Percentiles rank a stretch among this genome's conserved stretches.
Evolutionary conservation across 208 protist genomes (phyloP).

Genomic region (Trypanosoma scelopori): DNA sequence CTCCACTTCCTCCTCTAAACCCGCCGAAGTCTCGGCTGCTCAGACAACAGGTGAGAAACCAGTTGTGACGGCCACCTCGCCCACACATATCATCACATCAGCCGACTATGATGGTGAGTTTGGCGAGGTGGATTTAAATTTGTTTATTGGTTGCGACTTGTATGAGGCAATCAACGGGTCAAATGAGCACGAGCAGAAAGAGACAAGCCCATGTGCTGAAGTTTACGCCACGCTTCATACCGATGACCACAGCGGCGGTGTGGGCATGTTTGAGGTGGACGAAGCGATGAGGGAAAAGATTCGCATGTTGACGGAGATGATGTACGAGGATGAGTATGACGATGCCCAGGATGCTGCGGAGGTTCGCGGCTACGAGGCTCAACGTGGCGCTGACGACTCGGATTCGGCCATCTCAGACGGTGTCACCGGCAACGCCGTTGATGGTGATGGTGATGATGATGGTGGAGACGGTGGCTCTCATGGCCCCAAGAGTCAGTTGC

Average conservation of each 20-base stretch:
- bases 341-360: conserved; percentile 45
- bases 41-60: background rate
- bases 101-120: conserved; percentile 46
- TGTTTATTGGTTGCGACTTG: conserved; percentile 29
- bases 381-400: conserved; percentile 6
- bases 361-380: conserved; percentile 18
- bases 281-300: conserved; percentile 81
- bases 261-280: conserved; percentile 66
- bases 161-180: conserved; percentile 22
- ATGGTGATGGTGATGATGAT: background rate
- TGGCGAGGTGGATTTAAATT: conserved; percentile 22
- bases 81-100: conserved; percentile 32
- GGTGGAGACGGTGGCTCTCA: background rate
- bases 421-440: no score
- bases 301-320: conserved; percentile 77
- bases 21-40: background rate
- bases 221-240: conserved; percentile 8
- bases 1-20: background rate
- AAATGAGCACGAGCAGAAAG: conserved; percentile 14
- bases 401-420: conserved; percentile 7
- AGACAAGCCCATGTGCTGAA: background rate
- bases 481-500: conserved; percentile 6
- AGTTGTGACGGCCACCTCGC: conserved; percentile 3
- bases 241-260: conserved; percentile 29
- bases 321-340: conserved; percentile 91